Conservation (phyloP, 2,329 filamentous ascomycete genomes). For the Cercospora janseana region DNA sequence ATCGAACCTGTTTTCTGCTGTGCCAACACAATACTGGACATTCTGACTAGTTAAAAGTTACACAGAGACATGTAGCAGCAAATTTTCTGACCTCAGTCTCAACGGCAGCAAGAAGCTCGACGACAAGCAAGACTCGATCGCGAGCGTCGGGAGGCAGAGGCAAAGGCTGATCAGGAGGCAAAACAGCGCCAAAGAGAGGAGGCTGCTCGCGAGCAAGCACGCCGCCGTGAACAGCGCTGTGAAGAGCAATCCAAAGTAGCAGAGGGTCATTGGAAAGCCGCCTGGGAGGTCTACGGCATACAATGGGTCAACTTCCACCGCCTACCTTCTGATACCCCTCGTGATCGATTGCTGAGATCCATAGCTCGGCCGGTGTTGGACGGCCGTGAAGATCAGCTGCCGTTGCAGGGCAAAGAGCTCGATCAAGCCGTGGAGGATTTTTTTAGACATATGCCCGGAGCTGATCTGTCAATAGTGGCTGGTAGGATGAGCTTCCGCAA, state of each 20-base stretch:
- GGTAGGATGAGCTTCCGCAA: slow-evolving; percentile 2
- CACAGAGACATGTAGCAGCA: no score
- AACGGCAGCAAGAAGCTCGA: slow-evolving; percentile 6
- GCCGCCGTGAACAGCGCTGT: slow-evolving; percentile 1
- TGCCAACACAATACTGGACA: no score
- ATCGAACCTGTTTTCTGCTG: no score
- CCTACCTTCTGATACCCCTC: background rate
- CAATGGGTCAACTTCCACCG: background rate
- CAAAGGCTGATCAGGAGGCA: slow-evolving; percentile 6
- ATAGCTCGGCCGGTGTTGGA: background rate
- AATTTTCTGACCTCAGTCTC: background rate
- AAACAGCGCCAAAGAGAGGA: background rate
- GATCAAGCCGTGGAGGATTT: background rate
- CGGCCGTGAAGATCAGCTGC: background rate
- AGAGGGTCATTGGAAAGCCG: background rate
- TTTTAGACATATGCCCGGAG: slow-evolving; percentile 2
- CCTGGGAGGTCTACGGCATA: background rate
- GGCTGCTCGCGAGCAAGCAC: background rate
- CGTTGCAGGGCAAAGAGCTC: background rate
- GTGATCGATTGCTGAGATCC: background rate
- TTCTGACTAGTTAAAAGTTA: no score
- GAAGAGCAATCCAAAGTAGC: background rate
- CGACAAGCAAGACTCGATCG: slow-evolving; percentile 4
- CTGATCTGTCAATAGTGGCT: background rate
- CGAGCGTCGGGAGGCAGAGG: background rate